Conservation (phyloP, 306 rosid genomes). For the Trifolium pratense region DNA sequence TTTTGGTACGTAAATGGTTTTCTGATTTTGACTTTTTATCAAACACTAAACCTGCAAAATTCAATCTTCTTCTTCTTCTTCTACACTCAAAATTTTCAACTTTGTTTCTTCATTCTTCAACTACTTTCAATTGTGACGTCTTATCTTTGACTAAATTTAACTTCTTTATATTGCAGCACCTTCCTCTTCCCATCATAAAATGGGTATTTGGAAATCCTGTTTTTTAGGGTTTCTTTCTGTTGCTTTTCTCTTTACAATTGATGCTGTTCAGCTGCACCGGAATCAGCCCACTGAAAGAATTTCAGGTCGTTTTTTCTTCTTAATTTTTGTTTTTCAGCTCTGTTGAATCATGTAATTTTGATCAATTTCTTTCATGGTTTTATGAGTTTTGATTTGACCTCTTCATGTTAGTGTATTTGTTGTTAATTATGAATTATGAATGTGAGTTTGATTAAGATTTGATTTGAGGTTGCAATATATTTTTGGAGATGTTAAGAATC, state of each 20-base stretch:
- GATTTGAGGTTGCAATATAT: no score
- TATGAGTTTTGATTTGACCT: slow-evolving; percentile 20
- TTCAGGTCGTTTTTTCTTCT: slow-evolving; percentile 60
- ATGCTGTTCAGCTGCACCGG: slow-evolving; percentile 56
- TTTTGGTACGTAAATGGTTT: slow-evolving; percentile 43
- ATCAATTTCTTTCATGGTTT: slow-evolving; percentile 6
- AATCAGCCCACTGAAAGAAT: slow-evolving; percentile 83
- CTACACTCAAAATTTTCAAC: slow-evolving; percentile 36
- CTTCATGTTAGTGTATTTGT: no score
- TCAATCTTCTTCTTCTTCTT: slow-evolving; percentile 27
- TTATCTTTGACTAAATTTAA: slow-evolving; percentile 42
- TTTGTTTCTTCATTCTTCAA: slow-evolving; percentile 32
- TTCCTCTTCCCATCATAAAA: slow-evolving; percentile 34
- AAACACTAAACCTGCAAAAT: slow-evolving; percentile 31
- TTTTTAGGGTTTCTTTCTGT: slow-evolving; percentile 58
- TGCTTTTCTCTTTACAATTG: slow-evolving; percentile 49
- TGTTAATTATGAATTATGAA: slow-evolving; percentile 24
- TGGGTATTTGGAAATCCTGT: slow-evolving; percentile 52
- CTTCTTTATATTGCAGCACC: slow-evolving; percentile 27
- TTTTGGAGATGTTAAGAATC: no score
- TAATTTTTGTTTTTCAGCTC: background rate
- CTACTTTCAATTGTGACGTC: slow-evolving; percentile 44
- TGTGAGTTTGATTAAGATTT: slow-evolving; percentile 10
- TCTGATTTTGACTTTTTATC: slow-evolving; percentile 45
- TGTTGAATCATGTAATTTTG: slow-evolving; percentile 10